Conservation (phyloP, 1,284 basidiomycete genomes). For the Malassezia equina region DNA sequence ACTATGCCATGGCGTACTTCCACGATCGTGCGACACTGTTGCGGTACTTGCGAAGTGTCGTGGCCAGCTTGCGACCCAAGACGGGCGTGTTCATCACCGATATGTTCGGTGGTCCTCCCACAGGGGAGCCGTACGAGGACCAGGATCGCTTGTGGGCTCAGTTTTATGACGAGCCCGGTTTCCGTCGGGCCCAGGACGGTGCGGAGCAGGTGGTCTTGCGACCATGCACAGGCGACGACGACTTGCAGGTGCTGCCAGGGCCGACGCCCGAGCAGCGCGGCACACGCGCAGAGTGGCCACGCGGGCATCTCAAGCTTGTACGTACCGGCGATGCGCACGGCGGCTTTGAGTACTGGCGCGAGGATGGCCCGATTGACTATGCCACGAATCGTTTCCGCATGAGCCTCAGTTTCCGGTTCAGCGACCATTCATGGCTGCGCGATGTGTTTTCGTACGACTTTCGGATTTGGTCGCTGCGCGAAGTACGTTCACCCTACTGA, state of each 20-base stretch:
- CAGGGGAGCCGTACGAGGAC: slow-evolving; percentile 23
- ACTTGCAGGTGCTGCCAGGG: slow-evolving; percentile 16
- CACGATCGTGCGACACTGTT: slow-evolving; percentile 28
- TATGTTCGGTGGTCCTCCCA: slow-evolving; percentile 32
- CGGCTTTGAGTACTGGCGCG: slow-evolving; percentile 40
- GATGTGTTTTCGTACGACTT: slow-evolving; percentile 37
- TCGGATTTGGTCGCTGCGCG: slow-evolving; percentile 28
- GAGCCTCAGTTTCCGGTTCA: slow-evolving; percentile 34
- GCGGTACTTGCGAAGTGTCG: slow-evolving; percentile 21
- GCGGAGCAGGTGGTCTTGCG: slow-evolving; percentile 5
- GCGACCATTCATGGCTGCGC: slow-evolving; percentile 26
- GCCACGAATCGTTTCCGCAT: slow-evolving; percentile 36
- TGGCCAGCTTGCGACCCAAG: slow-evolving; percentile 21
- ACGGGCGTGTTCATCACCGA: slow-evolving; percentile 36
- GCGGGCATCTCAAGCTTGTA: slow-evolving; percentile 30
- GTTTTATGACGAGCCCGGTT: slow-evolving; percentile 20
- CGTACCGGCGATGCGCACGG: slow-evolving; percentile 24
- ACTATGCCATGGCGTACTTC: slow-evolving; percentile 40
- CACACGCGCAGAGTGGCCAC: slow-evolving; percentile 31
- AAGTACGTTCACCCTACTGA: slow-evolving; percentile 13
- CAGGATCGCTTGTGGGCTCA: slow-evolving; percentile 18
- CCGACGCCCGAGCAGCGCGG: slow-evolving; percentile 12
- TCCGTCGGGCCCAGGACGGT: slow-evolving; percentile 11
- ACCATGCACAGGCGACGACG: slow-evolving; percentile 1
- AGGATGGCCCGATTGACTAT: slow-evolving; percentile 34